Evolutionary conservation across 2,329 filamentous ascomycete genomes (phyloP), one percentile per base, ranked within the genome.

Genomic region (Thielaviopsis cerberus): DNA sequence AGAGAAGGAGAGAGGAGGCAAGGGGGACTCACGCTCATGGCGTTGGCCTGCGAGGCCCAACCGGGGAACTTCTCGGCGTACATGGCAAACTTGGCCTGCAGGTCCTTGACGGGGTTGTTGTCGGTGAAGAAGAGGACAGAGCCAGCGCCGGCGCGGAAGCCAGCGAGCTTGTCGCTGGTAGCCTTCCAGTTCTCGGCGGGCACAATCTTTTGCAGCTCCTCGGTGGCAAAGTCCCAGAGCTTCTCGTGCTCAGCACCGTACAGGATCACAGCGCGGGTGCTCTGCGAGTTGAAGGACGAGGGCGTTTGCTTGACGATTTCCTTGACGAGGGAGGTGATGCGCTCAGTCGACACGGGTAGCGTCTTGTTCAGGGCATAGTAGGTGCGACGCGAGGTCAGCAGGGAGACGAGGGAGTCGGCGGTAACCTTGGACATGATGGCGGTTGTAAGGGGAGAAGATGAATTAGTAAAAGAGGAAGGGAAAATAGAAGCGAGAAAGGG

Each of bases 91-190:
- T 83, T 80, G 63, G 78, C 74, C 72, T 88, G 80, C 65, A 88
- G 76, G 59, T 68, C 72, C 64, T 83, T 71, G 69, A 91, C 77
- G 64, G 79, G 76, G 57, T 77, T 72, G 63, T 81, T 77, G 74
- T 94, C 87, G 72, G 88, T 83, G 75, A 86, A 94, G 80, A 94
- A 95, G 65, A 96, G 80, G 65, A 91, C 84, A 57, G 87, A 86
- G 64, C 88, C 90, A 64, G 89, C 87, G 22, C 71, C 88, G 59
- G 68, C 81, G 72, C 78, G 79, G 75, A 94, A 91, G 65, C 72
- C 66, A 63, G 66, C 68, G 62, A 76, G 66, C 65, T 71, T 71
- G 63, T 65, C 62, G 58, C 63, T 66, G 15, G 73, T 86, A 63
- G 68, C 57, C 67, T 80, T 71, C 74, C 79, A 89, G 62, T 73